Evolutionary conservation across 2,329 filamentous ascomycete genomes (phyloP), one percentile per base, ranked within the genome.

Genomic region (Huntiella omanensis): DNA sequence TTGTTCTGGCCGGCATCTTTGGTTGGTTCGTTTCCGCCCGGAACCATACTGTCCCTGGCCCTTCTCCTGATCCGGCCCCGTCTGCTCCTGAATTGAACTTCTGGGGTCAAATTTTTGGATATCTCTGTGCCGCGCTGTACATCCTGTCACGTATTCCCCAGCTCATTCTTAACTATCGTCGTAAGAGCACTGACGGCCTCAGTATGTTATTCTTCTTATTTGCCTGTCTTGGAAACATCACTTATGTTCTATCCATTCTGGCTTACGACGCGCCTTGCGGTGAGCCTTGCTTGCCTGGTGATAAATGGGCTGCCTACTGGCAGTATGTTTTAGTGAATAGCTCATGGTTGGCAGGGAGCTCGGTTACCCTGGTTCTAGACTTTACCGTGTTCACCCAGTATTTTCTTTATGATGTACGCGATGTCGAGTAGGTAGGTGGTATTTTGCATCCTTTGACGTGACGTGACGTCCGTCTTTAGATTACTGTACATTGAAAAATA

Each of bases 151-250:
- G 91, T 6, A 63, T 96, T 5, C 91, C 91, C 0, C 91, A 98
- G 64, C 69, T 98, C 1, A 69, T 95, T 5, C 74, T 96, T 45
- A 98, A 96, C 62, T 93, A 84, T 65, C 76, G 83, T 15, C 80
- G 91, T 52, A 93, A 93, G 64, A 87, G 80, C 38, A 95, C 87
- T 1, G 87, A 96, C 47, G 91, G 91, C 3, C 80, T 98, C 15
- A 88, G 83, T 53, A 77, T 95, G 64, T 71, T 96, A 8, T 98
- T 96, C 64, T 96, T 96, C 65, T 68, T 96, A 16, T 96, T 98
- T 59, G 91, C 91, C 4, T 96, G 88, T 58, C 75, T 96, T 4
- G 91, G 91, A 2, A 98, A 98, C 59, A 61, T 94, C 53, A 95
- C 87, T 0, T 96, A 92, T 56, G 87, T 95, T 13, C 66, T 94